phyloP scores from a whole-genome alignment of 345 rosid genomes.

The Microthlaspi erraticum region DNA sequence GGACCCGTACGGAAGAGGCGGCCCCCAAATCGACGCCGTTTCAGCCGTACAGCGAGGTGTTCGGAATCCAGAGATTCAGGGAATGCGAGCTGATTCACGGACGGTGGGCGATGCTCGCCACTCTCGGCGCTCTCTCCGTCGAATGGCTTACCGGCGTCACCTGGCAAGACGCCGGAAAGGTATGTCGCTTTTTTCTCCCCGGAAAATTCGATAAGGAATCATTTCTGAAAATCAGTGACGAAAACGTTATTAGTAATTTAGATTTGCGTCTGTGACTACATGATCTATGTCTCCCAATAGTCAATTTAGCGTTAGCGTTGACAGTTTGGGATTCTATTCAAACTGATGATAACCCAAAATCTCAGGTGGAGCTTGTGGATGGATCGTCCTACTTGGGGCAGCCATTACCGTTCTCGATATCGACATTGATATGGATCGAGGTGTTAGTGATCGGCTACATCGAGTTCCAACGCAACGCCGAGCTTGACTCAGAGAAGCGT shows the following conservation, averaged over 20 bases:
- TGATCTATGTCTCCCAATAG: too few species aligned
- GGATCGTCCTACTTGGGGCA: slow-evolving; percentile 94
- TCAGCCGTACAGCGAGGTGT: slow-evolving; percentile 83
- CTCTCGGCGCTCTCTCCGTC: slow-evolving; percentile 74
- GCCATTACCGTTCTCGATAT: slow-evolving; percentile 83
- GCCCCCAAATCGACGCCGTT: slow-evolving; percentile 79
- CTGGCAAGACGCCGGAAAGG: slow-evolving; percentile 84
- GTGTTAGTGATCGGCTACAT: slow-evolving; percentile 83
- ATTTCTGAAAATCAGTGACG: background rate
- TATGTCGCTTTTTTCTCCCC: slow-evolving; percentile 14
- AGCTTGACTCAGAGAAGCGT: slow-evolving; percentile 92
- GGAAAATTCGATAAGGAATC: background rate
- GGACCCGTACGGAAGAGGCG: slow-evolving; percentile 52
- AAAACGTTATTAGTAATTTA: background rate
- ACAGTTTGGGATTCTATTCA: background rate
- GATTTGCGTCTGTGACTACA: background rate
- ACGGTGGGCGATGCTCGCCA: slow-evolving; percentile 90
- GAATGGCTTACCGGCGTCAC: slow-evolving; percentile 73
- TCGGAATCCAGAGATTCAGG: slow-evolving; percentile 83
- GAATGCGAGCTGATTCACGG: slow-evolving; percentile 92
- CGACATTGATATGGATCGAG: slow-evolving; percentile 89
- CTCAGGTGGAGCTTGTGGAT: slow-evolving; percentile 86
- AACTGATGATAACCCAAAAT: background rate
- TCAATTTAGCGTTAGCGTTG: background rate
- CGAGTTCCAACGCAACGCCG: slow-evolving; percentile 91